Conservation (phyloP, 2,329 filamentous ascomycete genomes). For the Aspergillus awamori region DNA sequence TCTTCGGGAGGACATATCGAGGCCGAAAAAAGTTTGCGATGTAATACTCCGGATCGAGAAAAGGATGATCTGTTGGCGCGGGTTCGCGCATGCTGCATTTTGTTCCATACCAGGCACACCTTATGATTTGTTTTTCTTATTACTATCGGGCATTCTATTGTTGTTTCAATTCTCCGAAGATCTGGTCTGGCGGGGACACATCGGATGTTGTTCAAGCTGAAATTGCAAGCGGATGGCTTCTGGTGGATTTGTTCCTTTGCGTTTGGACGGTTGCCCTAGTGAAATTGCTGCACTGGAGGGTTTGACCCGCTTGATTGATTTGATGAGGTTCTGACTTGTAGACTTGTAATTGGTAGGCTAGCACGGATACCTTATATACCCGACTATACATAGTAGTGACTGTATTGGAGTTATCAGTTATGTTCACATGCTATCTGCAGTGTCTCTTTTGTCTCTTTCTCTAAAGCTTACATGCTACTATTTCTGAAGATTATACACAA, state of each 20-base stretch:
- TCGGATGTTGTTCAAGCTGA: conserved; percentile 7
- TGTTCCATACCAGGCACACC: conserved; percentile 5
- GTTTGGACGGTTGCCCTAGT: background rate
- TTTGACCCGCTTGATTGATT: background rate
- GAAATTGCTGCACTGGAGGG: background rate
- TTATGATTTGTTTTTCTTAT: conserved; percentile 9
- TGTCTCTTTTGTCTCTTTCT: no score
- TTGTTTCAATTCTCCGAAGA: conserved; percentile 15
- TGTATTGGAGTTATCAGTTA: background rate
- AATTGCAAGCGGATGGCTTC: background rate
- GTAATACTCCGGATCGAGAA: conserved; percentile 8
- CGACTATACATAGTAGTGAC: background rate
- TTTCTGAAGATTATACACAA: no score
- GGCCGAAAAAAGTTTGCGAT: conserved; percentile 18
- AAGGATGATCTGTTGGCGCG: conserved; percentile 11
- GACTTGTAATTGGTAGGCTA: background rate
- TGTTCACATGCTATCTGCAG: no score
- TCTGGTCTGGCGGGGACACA: conserved; percentile 16
- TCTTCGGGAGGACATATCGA: conserved; percentile 8
- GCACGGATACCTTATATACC: background rate
- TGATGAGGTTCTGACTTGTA: background rate
- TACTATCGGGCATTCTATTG: conserved; percentile 7
- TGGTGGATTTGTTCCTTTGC: background rate
- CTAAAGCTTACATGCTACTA: no score
- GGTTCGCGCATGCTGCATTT: conserved; percentile 9